Base-by-base conservation (phyloP, 441 rosid species). In the Capsella rubella region DNA sequence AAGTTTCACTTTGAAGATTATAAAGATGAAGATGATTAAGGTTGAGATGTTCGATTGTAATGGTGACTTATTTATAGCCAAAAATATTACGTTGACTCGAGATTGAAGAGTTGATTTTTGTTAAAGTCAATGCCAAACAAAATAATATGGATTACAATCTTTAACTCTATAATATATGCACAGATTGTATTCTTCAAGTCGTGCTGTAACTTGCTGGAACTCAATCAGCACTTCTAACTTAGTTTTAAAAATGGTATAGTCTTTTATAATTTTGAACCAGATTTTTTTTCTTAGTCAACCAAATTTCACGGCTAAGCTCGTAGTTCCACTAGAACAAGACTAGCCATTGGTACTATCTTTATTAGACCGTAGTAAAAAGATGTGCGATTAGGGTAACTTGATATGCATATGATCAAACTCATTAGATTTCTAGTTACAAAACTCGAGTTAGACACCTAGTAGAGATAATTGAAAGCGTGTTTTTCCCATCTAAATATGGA, bases 61-160 rank as follows among this genome's bases (percentile, higher is more conserved):
- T 56, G 62, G 27, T 56, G 42, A 32, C 10, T 32, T 8, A 32
- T 56, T 9, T 56, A 56, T 56, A 56, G 62, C 42, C 62, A 34
- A 15, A 15, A 4, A 9, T 15, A 9, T 9, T 9, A 32, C 42
- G 62, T 15, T 34, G 43, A 56, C 43, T 56, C 25, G 43, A 56
- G 62, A 32, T 52, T 21, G 8, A 15, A 34, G 42, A 56, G 62
- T 34, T 56, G 62, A 34, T 34, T 15, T 56, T 32, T 56, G 40
- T 56, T 32, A 0, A n/a, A n/a, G 51, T 15, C 51, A 46, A 46
- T 34, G 42, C n/a, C 42, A 56, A 15, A 55, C 21, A 12, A 31
- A 21, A 51, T 4, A 4, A 50, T 50, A 11, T 21, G 21, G 21
- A 45, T 45, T 50, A 10, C 6, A 42, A 35, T 40, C n/a, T 4